Percentiles rank a stretch among this genome's conserved stretches.
Conservation (phyloP, 2,329 filamentous ascomycete genomes). For the Pseudogymnoascus sp. region DNA sequence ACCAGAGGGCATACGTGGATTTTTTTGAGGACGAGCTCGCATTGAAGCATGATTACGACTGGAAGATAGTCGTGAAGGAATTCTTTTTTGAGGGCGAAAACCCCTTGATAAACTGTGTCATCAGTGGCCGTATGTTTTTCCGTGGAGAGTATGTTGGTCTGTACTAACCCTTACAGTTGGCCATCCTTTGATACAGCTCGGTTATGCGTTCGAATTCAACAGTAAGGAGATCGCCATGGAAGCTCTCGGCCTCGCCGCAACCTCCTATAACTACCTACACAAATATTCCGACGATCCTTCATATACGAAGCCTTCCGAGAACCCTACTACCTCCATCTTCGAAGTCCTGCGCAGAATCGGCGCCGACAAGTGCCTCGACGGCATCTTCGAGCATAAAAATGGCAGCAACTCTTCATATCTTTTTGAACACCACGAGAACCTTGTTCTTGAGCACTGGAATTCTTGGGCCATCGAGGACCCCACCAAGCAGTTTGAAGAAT, state of each 20-base stretch:
- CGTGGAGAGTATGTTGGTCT: constrained; percentile 20
- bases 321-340: constrained; percentile 55
- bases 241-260: constrained; percentile 62
- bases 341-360: constrained; percentile 66
- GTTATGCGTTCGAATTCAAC: constrained; percentile 85
- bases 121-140: constrained; percentile 63
- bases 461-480: constrained; percentile 70
- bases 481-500: constrained; percentile 66
- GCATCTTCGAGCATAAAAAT: constrained; percentile 52
- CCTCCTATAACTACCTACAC: constrained; percentile 53
- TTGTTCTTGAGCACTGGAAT: constrained; percentile 84
- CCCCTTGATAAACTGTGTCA: constrained; percentile 73
- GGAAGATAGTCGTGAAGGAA: constrained; percentile 68
- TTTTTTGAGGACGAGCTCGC: constrained; percentile 93
- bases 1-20: constrained; percentile 86
- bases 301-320: constrained; percentile 59
- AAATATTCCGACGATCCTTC: constrained; percentile 65
- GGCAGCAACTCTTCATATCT: constrained; percentile 59
- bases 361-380: constrained; percentile 62
- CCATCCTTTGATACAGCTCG: constrained; percentile 88
- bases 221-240: constrained; percentile 85
- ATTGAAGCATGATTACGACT: constrained; percentile 64
- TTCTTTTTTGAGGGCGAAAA: constrained; percentile 69
- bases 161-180: constrained; percentile 51
- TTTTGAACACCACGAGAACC: constrained; percentile 60